Conservation (phyloP, 2,329 filamentous ascomycete species). For the Sclerotinia subarctica region DNA sequence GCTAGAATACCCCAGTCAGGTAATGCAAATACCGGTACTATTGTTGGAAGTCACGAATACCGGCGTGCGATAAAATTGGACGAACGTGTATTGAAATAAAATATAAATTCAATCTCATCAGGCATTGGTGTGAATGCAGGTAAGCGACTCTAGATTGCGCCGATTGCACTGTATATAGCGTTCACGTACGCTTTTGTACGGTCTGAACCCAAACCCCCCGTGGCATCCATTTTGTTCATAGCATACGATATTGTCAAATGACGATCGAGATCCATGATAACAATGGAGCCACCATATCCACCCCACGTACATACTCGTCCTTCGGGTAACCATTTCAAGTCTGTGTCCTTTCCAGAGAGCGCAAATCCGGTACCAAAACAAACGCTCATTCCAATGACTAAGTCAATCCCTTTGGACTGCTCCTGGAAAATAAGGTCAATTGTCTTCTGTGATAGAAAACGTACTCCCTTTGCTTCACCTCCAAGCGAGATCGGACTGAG, state of each 20-base stretch:
- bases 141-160: neutral
- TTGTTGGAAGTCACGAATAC: too few species aligned
- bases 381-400: neutral
- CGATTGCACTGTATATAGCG: conserved; percentile 15
- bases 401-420: neutral
- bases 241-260: conserved; percentile 45
- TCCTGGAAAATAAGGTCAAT: conserved; percentile 12
- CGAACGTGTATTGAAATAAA: too few species aligned
- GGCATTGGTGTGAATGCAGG: neutral
- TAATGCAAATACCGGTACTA: too few species aligned
- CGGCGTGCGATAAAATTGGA: too few species aligned
- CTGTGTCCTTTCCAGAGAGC: conserved; percentile 33
- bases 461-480: neutral
- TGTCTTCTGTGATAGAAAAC: neutral
- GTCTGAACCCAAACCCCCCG: neutral
- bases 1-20: too few species aligned
- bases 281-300: conserved; percentile 46
- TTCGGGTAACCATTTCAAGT: conserved; percentile 31
- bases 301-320: conserved; percentile 44
- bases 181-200: conserved; percentile 13
- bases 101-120: too few species aligned
- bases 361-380: conserved; percentile 18
- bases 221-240: conserved; percentile 46
- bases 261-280: conserved; percentile 45
- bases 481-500: conserved; percentile 2